A percentile compares a stretch with the other conserved stretches of the same genome.
phyloP scores from a whole-genome alignment of 1,284 basidiomycete species.

The Naganishia liquefaciens region DNA sequence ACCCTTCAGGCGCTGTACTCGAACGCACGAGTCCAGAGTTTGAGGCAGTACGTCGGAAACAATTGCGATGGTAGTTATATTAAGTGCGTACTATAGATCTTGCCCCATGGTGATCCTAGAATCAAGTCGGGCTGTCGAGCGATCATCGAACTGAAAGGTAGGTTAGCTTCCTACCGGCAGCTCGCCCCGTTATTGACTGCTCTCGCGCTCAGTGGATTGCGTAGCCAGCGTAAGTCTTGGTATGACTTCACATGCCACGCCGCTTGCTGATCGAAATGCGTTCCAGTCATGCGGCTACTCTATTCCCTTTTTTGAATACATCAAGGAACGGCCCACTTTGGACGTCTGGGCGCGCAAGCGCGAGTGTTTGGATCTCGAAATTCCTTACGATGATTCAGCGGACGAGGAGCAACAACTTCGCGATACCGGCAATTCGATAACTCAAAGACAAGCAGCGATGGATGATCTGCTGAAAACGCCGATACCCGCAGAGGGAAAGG shows the following conservation, averaged over 20 bases:
- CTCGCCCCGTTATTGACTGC: too few species aligned
- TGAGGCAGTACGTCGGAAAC: conserved; percentile 17
- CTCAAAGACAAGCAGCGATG: conserved; percentile 16
- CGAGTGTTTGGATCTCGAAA: conserved; percentile 25
- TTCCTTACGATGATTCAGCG: conserved; percentile 8
- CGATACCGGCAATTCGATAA: not conserved
- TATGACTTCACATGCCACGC: too few species aligned
- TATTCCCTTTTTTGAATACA: conserved; percentile 34
- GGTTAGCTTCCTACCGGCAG: too few species aligned
- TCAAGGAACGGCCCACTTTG: conserved; percentile 33
- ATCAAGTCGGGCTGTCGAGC: conserved; percentile 34
- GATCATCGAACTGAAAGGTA: conserved; percentile 32
- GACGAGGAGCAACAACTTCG: conserved; percentile 9
- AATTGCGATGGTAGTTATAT: not conserved
- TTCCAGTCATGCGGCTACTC: conserved; percentile 33
- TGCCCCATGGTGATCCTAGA: conserved; percentile 30
- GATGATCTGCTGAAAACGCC: conserved; percentile 15
- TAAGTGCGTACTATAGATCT: not conserved
- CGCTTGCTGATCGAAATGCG: not conserved
- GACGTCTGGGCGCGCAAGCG: conserved; percentile 34
- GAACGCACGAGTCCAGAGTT: conserved; percentile 26
- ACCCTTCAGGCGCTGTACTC: conserved; percentile 19
- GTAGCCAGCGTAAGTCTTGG: conserved; percentile 18
- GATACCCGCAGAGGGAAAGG: conserved; percentile 3
- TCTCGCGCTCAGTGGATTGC: conserved; percentile 22